Evolutionary conservation across 768 basidiomycete species (phyloP).

Genomic region (Fomitopsis serialis): DNA sequence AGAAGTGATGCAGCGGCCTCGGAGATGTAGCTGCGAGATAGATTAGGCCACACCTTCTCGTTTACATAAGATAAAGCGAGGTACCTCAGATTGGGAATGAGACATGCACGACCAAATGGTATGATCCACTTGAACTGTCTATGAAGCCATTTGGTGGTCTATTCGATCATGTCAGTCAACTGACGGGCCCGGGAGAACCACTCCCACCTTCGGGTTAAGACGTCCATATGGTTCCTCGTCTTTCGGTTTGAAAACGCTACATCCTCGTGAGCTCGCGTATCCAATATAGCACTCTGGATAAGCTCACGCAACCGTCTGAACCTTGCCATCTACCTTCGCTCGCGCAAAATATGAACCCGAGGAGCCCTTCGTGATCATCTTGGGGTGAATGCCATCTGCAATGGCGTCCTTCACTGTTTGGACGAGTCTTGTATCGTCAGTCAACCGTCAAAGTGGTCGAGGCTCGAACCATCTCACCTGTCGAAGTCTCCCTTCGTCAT

Average conservation of each 20-base stretch:
- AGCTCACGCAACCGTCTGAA: slow-evolving; percentile 72
- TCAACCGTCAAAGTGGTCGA: background rate
- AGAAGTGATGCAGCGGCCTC: slow-evolving; percentile 86
- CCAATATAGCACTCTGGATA: background rate
- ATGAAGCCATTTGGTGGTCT: slow-evolving; percentile 90
- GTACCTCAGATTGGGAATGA: slow-evolving; percentile 85
- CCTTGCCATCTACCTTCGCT: slow-evolving; percentile 66
- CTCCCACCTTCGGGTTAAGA: slow-evolving; percentile 73
- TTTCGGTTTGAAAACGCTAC: slow-evolving; percentile 87
- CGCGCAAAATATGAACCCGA: slow-evolving; percentile 92
- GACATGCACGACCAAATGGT: slow-evolving; percentile 83
- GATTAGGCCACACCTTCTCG: background rate
- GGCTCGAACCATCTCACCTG: slow-evolving; percentile 40
- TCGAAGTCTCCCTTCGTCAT: slow-evolving; percentile 74
- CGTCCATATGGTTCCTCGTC: slow-evolving; percentile 87
- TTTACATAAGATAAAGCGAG: background rate
- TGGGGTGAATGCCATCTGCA: slow-evolving; percentile 75
- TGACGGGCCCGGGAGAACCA: background rate
- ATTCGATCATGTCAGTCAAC: background rate
- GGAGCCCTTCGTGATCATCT: slow-evolving; percentile 87
- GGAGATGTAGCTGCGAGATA: slow-evolving; percentile 63
- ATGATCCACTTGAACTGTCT: slow-evolving; percentile 86
- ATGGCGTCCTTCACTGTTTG: slow-evolving; percentile 68
- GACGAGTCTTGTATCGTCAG: slow-evolving; percentile 40
- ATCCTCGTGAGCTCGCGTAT: background rate